Evolutionary conservation across 2,329 filamentous ascomycete species (phyloP).

Genomic region (Phialophora verrucosa): DNA sequence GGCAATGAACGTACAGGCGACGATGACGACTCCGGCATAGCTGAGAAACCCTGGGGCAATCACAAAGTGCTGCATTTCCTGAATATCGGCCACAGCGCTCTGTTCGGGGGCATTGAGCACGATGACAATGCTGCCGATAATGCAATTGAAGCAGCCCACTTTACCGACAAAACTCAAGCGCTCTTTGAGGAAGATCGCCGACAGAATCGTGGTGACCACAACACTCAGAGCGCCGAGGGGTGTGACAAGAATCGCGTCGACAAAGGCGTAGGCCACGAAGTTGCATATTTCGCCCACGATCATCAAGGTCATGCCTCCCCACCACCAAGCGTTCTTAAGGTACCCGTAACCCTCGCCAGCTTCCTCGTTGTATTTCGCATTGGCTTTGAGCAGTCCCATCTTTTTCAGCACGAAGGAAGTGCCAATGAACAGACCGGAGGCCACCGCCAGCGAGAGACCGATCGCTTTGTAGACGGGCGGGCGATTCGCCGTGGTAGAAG

Average conservation of each 20-base stretch:
- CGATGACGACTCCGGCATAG: constrained; percentile 81
- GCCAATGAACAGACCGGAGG: constrained; percentile 91
- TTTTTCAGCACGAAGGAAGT: constrained; percentile 96
- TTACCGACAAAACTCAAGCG: constrained; percentile 94
- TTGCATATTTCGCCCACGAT: constrained; percentile 96
- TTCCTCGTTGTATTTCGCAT: constrained; percentile 94
- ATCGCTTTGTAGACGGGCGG: constrained; percentile 78
- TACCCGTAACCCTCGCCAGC: constrained; percentile 97
- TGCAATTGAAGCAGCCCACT: constrained; percentile 93
- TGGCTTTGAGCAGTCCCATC: constrained; percentile 84
- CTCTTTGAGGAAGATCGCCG: constrained; percentile 94
- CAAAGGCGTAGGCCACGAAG: constrained; percentile 95
- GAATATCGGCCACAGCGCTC: constrained; percentile 82
- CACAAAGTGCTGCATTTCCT: constrained; percentile 89
- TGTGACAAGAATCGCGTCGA: constrained; percentile 93
- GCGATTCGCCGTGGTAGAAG: constrained; percentile 42
- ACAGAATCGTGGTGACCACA: constrained; percentile 88
- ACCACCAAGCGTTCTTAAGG: constrained; percentile 94
- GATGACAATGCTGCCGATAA: constrained; percentile 90
- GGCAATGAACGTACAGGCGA: constrained; percentile 73
- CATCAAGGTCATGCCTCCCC: constrained; percentile 95
- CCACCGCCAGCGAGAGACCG: constrained; percentile 82
- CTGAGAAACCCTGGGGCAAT: constrained; percentile 83
- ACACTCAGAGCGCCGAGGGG: constrained; percentile 89
- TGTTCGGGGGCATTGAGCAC: constrained; percentile 89